Percentiles rank a stretch among this genome's conserved stretches.
Evolutionary conservation across 225 moss, liverwort and hornwort genomes (phyloP).

Genomic region (Sphagnum tenellum): DNA sequence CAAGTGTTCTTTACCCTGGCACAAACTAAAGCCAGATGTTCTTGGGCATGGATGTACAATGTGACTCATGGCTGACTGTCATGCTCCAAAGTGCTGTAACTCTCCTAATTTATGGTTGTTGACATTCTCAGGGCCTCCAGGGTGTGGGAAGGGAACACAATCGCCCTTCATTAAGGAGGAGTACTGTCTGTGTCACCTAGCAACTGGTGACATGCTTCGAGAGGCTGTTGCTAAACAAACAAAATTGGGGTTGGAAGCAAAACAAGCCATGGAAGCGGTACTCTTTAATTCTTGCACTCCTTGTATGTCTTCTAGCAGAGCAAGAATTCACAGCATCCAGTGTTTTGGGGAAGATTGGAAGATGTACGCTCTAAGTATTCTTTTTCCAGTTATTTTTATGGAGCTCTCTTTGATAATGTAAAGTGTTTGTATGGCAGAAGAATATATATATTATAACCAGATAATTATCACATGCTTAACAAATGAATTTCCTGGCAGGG

Average conservation of each 20-base stretch:
- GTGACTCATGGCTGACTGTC: too few species aligned
- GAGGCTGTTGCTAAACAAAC: constrained; percentile 45
- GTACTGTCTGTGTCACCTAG: constrained; percentile 57
- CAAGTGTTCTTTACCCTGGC: too few species aligned
- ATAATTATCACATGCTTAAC: too few species aligned
- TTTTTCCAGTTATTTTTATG: neutral
- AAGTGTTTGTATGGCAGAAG: too few species aligned
- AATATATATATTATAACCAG: too few species aligned
- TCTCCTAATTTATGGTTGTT: neutral
- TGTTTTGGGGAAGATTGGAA: constrained; percentile 5
- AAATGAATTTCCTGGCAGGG: constrained; percentile 18
- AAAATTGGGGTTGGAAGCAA: constrained; percentile 36
- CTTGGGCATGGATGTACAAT: too few species aligned
- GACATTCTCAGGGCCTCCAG: constrained; percentile 34
- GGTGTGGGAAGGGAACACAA: constrained; percentile 61
- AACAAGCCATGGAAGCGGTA: constrained; percentile 42
- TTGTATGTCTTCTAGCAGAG: neutral
- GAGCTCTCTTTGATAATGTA: too few species aligned
- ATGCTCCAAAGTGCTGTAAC: too few species aligned
- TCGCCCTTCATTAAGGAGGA: constrained; percentile 54
- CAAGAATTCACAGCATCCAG: too few species aligned
- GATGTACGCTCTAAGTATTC: neutral
- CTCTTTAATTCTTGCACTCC: neutral
- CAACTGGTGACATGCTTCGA: constrained; percentile 66
- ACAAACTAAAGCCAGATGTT: too few species aligned